A percentile compares a stretch with the other conserved stretches of the same genome.
Conservation (phyloP, 2,329 filamentous ascomycete species). For the Orbilia ellipsospora region DNA sequence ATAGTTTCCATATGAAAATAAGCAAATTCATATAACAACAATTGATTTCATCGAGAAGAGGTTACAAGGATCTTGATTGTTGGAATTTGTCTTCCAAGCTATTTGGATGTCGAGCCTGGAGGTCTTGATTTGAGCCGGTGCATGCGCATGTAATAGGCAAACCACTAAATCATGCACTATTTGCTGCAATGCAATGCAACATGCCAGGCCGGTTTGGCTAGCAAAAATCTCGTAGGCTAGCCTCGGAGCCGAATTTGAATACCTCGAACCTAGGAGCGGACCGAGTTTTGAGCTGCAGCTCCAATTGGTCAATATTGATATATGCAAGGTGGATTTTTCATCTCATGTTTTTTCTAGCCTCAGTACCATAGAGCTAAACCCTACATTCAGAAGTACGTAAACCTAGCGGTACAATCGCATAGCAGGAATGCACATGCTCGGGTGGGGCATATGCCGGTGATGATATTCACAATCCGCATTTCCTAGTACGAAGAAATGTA, state of each 20-base stretch:
- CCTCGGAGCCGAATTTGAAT: too few relatives aligned
- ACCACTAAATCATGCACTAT: neutral
- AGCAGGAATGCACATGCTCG: neutral
- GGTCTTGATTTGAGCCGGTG: neutral
- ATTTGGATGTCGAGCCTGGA: too few relatives aligned
- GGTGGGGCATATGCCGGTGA: neutral
- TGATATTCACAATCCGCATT: neutral
- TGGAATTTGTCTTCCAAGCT: too few relatives aligned
- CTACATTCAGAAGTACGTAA: too few relatives aligned
- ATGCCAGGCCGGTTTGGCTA: neutral
- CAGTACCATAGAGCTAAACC: neutral
- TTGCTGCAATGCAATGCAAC: conserved; percentile 39
- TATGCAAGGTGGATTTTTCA: neutral
- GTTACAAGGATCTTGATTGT: too few relatives aligned
- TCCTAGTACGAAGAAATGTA: neutral
- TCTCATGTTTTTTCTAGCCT: neutral
- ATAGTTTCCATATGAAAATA: neutral
- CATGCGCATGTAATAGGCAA: neutral
- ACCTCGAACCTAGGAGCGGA: neutral
- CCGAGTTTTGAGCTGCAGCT: neutral
- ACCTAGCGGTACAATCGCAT: too few relatives aligned
- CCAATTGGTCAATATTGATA: neutral
- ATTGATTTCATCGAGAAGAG: neutral
- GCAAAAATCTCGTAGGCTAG: too few relatives aligned
- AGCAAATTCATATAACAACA: conserved; percentile 20